Base-by-base conservation (phyloP, 345 rosid genomes). In the Citropsis articulata region DNA sequence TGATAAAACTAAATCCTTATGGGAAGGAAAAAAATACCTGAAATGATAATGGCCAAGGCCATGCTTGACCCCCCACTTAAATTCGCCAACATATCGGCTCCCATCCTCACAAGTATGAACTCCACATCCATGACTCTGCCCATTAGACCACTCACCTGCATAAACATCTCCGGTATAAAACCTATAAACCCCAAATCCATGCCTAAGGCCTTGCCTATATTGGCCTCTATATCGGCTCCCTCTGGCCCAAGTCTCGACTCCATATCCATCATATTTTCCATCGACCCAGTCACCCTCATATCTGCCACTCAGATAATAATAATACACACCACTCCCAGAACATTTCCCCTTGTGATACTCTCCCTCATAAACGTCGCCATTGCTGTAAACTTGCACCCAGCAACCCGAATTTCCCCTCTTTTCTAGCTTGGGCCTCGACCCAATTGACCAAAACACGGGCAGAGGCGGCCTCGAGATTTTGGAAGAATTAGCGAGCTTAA, bases 111-210 rank as follows among this genome's bases (percentile, higher is more conserved):
- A 96, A 24, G 97, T 96, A 82, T 96, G 98, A 62, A 91, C 89
- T 45, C 99, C 99, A 80, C 92, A 92, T 2, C 99, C 99, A 71
- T 96, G 99, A 74, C 97, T 90, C 89, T 94, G 99, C 6, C 98
- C 99, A 76, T 86, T 94, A 45, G 97, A 94, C 99, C 99, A 96
- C 81, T 94, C 97, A 3, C 99, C 99, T 9, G 94, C 92, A 82
- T 92, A 95, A 80, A 93, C 92, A 81, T 95, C 98, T 16, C 99
- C 99, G 0, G 99, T 92, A 72, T 95, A 94, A 78, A 96, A 96
- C 77, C 97, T 88, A 60, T 96, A 96, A 45, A 88, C 93, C 7
- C 97, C 98, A 66, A 84, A 92, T 5, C 97, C 99, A 77, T 95
- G 93, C 84, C 98, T 84, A 75, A 93, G 89, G 0, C 99, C 99